phyloP scores from a whole-genome alignment of 352 stramenopile species.

The Albugo candida region DNA sequence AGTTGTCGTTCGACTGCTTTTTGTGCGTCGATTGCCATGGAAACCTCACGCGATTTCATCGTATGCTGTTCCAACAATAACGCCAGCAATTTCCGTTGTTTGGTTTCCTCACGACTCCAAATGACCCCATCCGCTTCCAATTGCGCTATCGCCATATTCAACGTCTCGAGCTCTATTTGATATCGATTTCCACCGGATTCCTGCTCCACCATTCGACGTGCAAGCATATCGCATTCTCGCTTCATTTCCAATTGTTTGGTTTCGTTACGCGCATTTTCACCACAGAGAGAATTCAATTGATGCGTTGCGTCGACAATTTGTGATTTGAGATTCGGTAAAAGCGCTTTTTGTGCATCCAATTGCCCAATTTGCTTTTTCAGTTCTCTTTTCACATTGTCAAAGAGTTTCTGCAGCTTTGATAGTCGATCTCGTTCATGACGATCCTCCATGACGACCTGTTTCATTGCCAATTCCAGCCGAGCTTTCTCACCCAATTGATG shows the following conservation, averaged over 20 bases:
- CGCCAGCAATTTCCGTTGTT: slow-evolving; percentile 74
- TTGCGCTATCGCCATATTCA: slow-evolving; percentile 36
- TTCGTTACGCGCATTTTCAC: slow-evolving; percentile 50
- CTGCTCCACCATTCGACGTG: slow-evolving; percentile 75
- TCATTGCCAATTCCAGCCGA: slow-evolving; percentile 39
- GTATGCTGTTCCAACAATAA: slow-evolving; percentile 81
- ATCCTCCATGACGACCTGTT: slow-evolving; percentile 21
- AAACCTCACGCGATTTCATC: slow-evolving; percentile 76
- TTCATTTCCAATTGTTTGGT: slow-evolving; percentile 63
- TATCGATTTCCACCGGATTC: slow-evolving; percentile 68
- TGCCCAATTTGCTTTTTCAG: slow-evolving; percentile 78
- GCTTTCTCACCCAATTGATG: slow-evolving; percentile 48
- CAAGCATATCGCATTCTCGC: slow-evolving; percentile 81
- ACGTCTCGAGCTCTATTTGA: slow-evolving; percentile 30
- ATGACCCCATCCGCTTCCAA: slow-evolving; percentile 71
- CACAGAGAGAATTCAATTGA: slow-evolving; percentile 25
- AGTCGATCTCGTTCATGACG: slow-evolving; percentile 49
- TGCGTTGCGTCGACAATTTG: slow-evolving; percentile 68
- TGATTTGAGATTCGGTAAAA: slow-evolving; percentile 62
- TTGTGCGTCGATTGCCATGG: slow-evolving; percentile 51
- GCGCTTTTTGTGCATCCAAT: slow-evolving; percentile 40
- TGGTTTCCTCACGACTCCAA: slow-evolving; percentile 76
- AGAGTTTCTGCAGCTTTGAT: slow-evolving; percentile 45
- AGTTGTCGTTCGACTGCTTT: slow-evolving; percentile 77
- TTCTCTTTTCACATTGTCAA: slow-evolving; percentile 68